A percentile compares a stretch with the other conserved stretches of the same genome.
phyloP scores from a whole-genome alignment of 148 eudicot species.

The Amaranthus palmeri region DNA sequence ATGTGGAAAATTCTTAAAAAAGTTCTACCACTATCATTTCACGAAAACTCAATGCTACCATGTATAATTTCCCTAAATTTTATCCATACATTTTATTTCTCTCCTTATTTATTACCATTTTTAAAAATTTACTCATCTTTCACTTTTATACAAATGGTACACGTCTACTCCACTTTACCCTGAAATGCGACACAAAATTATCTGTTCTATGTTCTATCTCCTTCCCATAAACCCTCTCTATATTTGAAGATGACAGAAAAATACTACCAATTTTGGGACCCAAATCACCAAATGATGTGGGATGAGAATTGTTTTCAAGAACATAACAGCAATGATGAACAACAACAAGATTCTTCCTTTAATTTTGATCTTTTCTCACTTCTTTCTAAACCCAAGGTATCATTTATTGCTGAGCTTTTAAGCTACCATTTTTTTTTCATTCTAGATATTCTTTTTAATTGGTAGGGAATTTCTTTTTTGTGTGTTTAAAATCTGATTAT shows the following conservation, averaged over 20 bases:
- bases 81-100: too few species aligned
- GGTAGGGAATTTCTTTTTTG: not conserved
- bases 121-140: too few species aligned
- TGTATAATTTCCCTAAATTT: too few species aligned
- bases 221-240: conserved; percentile 7
- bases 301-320: conserved; percentile 34
- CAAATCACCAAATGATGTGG: conserved; percentile 34
- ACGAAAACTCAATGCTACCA: too few species aligned
- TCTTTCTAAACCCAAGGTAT: conserved; percentile 67
- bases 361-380: conserved; percentile 60
- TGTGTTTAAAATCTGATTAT: not conserved
- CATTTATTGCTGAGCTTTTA: not conserved
- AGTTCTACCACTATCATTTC: too few species aligned
- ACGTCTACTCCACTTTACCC: conserved; percentile 14
- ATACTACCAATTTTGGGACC: not conserved
- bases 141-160: too few species aligned
- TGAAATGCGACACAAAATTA: conserved; percentile 14
- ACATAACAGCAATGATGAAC: conserved; percentile 22
- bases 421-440: not conserved
- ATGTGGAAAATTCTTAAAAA: too few species aligned
- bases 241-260: not conserved
- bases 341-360: conserved; percentile 35
- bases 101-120: too few species aligned
- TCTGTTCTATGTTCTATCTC: not conserved
- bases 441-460: not conserved